Evolutionary conservation across 106 monocot genomes (phyloP), one percentile per base, ranked within the genome.

Genomic region (Xerophyta viscosa): DNA sequence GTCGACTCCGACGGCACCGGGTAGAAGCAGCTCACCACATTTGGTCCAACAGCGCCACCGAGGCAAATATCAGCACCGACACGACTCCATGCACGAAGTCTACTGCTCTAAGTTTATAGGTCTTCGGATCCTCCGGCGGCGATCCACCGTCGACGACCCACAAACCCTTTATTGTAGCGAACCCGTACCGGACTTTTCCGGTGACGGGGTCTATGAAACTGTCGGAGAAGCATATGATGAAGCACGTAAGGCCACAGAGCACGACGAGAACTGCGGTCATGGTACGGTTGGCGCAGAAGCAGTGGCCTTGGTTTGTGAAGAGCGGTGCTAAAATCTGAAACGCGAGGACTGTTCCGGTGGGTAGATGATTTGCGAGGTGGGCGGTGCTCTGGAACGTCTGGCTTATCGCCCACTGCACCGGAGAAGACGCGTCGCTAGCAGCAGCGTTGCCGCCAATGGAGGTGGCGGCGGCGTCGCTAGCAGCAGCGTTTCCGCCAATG

Each of bases 11-110:
- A 61, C 1, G 46, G 61, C 15, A 31, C 47, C 0, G 61, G 61
- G 20, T 61, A 47, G 29, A 61, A 61, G 29, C 61, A 61, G n/a
- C 12, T 17, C 20, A 48, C 47, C 28, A 31, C 30, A 13, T 48
- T 48, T 31, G 13, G 8, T 61, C 61, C 7, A 61, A 33, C 61
- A 61, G 14, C 11, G 61, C 61, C 28, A 61, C 31, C 0, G 61
- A 29, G 0, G 47, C 30, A 27, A 46, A 61, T 13, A 61, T 46
- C 45, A 48, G 22, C 30, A 48, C 28, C 29, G 61, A 61, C 18
- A 48, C 8, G 11, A 46, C 6, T 0, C 30, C 61, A 23, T 61
- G 61, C 6, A 42, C 18, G 18, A 61, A 61, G 33, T 61, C 61
- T 12, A 48, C 48, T 2, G 18, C 8, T 12, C 27, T 61, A 10